Base-by-base conservation (phyloP, 2,329 filamentous ascomycete genomes). In the Cylindrodendrum hubeiense region DNA sequence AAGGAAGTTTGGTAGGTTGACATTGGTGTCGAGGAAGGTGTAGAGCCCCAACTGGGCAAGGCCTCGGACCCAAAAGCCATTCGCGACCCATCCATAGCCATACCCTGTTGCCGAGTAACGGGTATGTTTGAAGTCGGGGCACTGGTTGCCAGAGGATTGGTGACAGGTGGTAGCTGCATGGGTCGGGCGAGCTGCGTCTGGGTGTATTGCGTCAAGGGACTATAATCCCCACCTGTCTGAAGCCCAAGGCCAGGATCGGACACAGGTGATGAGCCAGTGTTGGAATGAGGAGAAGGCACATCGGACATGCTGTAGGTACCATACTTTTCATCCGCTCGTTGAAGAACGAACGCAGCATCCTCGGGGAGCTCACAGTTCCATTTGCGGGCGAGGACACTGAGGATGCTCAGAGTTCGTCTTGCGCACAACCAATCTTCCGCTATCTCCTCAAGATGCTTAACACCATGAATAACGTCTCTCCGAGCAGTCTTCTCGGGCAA, bases 351-450 rank as follows among this genome's bases (percentile, higher is more conserved):
- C 0, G 88, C 85, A 0, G 95, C 95, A 79, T 98, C 95, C 64
- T 93, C 91, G 0, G 96, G 95, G 10, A 98, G 80, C 60, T 94
- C 90, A 46, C 97, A 91, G 19, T 91, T 91, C 95, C 96, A 98
- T 74, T 96, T 96, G n/a, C 90, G 88, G 1, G 92, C 91, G 13
- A 97, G 88, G 4, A 97, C 89, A 70, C 92, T 94, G 46, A 99
- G 84, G 51, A 98, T 97, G 65, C 90, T 89, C 7, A 98, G 84
- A 0, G 95, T 95, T 13, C 95, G 88, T 57, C 95, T 87, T 10
- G 95, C 95, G 74, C 94, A 96, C 1, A 94, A 88, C 96, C 96
- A 99, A 73, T 94, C 92, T 78, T 98, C 95, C 0, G 94, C 94
- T 72, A 99, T 98, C 75, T 98, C 95, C 78, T 98, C 95, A 1